Base-by-base conservation (phyloP, 2,329 filamentous ascomycete species). In the Pseudopyrenochaeta lycopersici region DNA sequence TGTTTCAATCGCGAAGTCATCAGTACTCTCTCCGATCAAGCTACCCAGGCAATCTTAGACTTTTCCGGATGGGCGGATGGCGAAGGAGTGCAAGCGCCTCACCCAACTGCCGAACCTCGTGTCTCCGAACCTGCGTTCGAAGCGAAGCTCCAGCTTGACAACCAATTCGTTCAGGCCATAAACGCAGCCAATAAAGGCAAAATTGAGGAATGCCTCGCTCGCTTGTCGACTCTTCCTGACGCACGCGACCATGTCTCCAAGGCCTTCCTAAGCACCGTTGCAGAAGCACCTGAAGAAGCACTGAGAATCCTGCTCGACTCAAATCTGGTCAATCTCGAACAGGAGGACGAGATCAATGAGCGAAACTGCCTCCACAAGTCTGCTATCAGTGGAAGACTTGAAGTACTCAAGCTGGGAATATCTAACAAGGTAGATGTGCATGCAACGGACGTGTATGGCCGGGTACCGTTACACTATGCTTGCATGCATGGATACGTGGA, bases 1-100 rank as follows among this genome's bases (percentile, higher is more conserved):
- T 98, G 96, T 76, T 99, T 98, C 84, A 98, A 99, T 76, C 89
- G 94, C 40, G 91, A 96, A 62, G 92, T 98, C 65, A 96, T 99
- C 71, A 96, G 93, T 76, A 94, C 96, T 70, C 84, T 99, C 10
- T 97, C 95, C 4, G 95, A 99, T 64, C 92, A 97, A 78, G 95
- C 95, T 7, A 98, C 95, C 0, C 97, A 92, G n/a, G 96, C 92
- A 66, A 81, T 97, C 32, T 89, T 98, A 64, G 95, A 98, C 72
- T 87, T 98, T 41, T 94, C 94, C 47, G 95, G 94, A 31, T 98
- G 94, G 94, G 92, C 93, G 17, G 95, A 99, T 76, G 95, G 95
- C 18, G 95, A 98, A 67, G 90, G 96, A 74, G 89, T 98, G 69
- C 90, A 88, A 67, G 96, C 76, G 42, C 75, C 77, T n/a, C 64